phyloP scores from a whole-genome alignment of 352 stramenopile species.

The Phytophthora hybrid region DNA sequence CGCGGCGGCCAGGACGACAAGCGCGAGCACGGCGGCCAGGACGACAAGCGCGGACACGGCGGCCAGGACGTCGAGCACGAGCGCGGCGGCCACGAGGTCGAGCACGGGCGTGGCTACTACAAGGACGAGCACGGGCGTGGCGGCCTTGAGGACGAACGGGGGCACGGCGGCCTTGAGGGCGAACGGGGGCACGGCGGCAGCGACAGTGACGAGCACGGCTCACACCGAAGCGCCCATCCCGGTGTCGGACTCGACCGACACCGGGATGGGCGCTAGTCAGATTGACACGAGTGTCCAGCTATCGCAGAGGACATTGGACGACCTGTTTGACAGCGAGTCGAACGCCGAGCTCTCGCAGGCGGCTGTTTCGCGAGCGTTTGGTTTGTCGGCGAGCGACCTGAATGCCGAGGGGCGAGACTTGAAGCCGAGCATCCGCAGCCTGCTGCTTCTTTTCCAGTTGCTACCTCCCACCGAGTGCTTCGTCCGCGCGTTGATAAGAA shows the following conservation, averaged over 20 bases:
- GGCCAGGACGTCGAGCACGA: background rate
- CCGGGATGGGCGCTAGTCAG: background rate
- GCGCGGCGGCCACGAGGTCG: background rate
- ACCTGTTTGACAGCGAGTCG: slow-evolving; percentile 9
- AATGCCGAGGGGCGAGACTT: background rate
- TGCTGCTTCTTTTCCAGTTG: background rate
- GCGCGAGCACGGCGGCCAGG: too few relatives aligned
- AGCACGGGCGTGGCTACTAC: background rate
- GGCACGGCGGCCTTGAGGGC: too few relatives aligned
- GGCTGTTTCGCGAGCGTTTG: slow-evolving; percentile 15
- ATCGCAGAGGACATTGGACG: slow-evolving; percentile 5
- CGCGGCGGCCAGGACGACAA: too few relatives aligned
- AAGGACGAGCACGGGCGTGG: background rate
- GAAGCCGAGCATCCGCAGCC: background rate
- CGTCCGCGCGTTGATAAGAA: background rate
- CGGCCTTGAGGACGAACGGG: background rate
- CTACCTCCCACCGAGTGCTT: background rate
- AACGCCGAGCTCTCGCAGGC: slow-evolving; percentile 18
- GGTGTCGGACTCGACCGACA: background rate
- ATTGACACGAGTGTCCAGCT: slow-evolving; percentile 27
- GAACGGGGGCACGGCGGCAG: too few relatives aligned
- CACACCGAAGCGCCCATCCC: too few relatives aligned
- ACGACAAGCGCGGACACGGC: too few relatives aligned
- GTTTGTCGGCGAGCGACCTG: slow-evolving; percentile 8
- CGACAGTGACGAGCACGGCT: background rate